These are phyloP conservation scores for Trichoderma sp. DNA, from an alignment of 2,329 filamentous ascomycete species.

Conservation along the genomic window DNA sequence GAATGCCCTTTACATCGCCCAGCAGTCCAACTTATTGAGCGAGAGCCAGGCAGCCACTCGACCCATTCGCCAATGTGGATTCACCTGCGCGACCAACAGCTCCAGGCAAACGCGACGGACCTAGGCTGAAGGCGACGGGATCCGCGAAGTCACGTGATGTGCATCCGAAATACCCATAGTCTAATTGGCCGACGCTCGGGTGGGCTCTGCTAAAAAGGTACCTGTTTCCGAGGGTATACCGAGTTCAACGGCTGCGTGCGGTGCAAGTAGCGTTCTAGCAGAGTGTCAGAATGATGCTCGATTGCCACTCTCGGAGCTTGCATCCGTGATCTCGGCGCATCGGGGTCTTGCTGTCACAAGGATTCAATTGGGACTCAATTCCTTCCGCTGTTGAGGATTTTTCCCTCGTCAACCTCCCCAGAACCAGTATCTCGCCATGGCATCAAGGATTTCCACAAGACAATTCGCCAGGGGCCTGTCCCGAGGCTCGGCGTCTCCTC, in stretches of 20 bases:
- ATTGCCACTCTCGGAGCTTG: conserved; percentile 24
- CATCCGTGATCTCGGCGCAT: conserved; percentile 23
- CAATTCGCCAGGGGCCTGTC: conserved; percentile 36
- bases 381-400: conserved; percentile 4
- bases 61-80: conserved; percentile 23
- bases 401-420: not conserved
- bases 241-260: not conserved
- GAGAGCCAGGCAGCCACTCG: conserved; percentile 4
- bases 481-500: conserved; percentile 32
- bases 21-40: not conserved
- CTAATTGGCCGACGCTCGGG: conserved; percentile 32
- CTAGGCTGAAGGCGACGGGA: conserved; percentile 30
- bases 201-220: conserved; percentile 25
- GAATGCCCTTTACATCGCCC: not conserved
- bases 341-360: conserved; percentile 4
- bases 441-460: conserved; percentile 36
- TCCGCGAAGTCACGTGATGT: conserved; percentile 39
- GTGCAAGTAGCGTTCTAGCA: not conserved
- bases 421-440: conserved; percentile 33
- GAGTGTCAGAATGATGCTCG: not conserved
- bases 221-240: not conserved
- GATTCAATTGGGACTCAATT: not conserved
- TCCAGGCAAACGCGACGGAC: conserved; percentile 38
- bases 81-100: conserved; percentile 23
- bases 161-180: conserved; percentile 28